phyloP scores from a whole-genome alignment of 2,329 filamentous ascomycete genomes.

The Exophiala mesophila region DNA sequence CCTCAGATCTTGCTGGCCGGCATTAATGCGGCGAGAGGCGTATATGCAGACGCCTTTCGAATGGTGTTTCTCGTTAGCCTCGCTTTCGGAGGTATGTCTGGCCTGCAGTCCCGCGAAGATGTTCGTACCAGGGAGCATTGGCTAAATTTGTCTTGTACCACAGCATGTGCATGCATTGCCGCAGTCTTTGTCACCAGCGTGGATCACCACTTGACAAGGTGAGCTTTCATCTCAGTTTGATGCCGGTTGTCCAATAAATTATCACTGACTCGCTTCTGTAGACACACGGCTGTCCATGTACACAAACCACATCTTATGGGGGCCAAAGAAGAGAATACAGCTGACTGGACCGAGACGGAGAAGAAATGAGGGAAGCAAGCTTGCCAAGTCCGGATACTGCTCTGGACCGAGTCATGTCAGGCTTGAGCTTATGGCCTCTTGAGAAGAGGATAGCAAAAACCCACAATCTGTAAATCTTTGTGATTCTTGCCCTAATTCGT shows the following conservation, averaged over 20 bases:
- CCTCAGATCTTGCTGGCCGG: background rate
- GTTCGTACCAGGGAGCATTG: background rate
- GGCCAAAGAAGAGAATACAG: no score
- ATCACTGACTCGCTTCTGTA: background rate
- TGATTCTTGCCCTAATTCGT: no score
- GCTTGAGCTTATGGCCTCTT: no score
- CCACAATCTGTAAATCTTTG: no score
- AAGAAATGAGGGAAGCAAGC: no score
- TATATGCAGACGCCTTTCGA: background rate
- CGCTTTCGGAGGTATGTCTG: background rate
- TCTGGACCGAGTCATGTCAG: no score
- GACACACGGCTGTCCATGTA: background rate
- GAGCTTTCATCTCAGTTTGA: background rate
- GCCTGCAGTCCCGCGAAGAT: background rate
- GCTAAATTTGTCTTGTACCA: background rate
- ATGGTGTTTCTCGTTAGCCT: background rate
- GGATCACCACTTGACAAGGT: constrained; percentile 1
- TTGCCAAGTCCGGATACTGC: no score
- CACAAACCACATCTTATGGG: background rate
- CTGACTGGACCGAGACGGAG: no score
- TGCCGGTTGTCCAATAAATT: background rate
- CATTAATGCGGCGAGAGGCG: background rate
- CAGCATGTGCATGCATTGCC: background rate
- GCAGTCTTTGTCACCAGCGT: constrained; percentile 1
- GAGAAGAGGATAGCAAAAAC: no score